phyloP scores from a whole-genome alignment of 176 grass and related monocot genomes.

The Zea mays region Zm-B73-REFERENCE-NAM-5.0 NC_050102.1:126573501-126574000 shows the following conservation, averaged over 20 bases:
- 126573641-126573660: background rate
- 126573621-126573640: background rate
- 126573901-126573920: background rate
- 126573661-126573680: background rate
- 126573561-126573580: too few relatives aligned
- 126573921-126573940: background rate
- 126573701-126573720: conserved; percentile 12
- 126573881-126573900: conserved; percentile 38
- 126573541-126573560: background rate
- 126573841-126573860: conserved; percentile 61
- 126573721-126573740: background rate
- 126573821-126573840: conserved; percentile 58
- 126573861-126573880: conserved; percentile 65
- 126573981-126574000: background rate
- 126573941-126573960: conserved; percentile 7
- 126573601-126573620: background rate
- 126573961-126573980: conserved; percentile 7
- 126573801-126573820: conserved; percentile 67
- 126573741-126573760: background rate
- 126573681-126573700: background rate
- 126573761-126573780: background rate
- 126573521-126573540: background rate
- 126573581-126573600: background rate
- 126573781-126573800: conserved; percentile 23
- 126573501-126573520: background rate